Percentiles rank a stretch among this genome's conserved stretches.
Conservation (phyloP, 2,329 filamentous ascomycete species). For the Arthrobotrys sphaeroides region DNA sequence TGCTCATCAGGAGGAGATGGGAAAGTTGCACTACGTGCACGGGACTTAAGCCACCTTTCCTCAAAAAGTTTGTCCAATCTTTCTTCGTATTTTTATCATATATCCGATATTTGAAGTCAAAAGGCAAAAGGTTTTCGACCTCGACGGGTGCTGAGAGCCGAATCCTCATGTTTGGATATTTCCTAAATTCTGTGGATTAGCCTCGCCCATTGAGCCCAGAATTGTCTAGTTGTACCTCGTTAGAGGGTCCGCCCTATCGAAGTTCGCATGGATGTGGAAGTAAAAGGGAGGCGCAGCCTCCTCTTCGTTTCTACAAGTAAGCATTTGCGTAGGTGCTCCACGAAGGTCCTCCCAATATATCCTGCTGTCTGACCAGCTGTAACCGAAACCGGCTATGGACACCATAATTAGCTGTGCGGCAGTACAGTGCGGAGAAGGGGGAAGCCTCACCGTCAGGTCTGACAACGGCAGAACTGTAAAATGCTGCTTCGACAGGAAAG, state of each 20-base stretch:
- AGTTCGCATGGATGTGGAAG: conserved; percentile 91
- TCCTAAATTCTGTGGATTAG: conserved; percentile 64
- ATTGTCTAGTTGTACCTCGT: conserved; percentile 68
- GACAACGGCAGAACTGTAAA: conserved; percentile 84
- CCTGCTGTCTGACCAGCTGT: conserved; percentile 89
- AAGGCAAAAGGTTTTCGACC: conserved; percentile 91
- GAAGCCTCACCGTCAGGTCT: conserved; percentile 74
- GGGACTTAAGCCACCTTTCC: conserved; percentile 95
- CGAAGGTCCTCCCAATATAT: conserved; percentile 93
- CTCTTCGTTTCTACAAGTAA: conserved; percentile 84
- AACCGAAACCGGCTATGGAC: conserved; percentile 79
- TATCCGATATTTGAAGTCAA: conserved; percentile 98
- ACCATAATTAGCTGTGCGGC: conserved; percentile 29
- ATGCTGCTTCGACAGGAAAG: conserved; percentile 90
- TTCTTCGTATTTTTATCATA: conserved; percentile 99
- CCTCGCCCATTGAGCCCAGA: background rate
- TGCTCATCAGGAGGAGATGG: conserved; percentile 87
- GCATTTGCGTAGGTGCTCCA: conserved; percentile 81
- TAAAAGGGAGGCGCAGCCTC: conserved; percentile 85
- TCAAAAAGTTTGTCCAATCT: conserved; percentile 97
- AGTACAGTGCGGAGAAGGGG: background rate
- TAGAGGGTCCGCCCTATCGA: conserved; percentile 82
- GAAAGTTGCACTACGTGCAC: conserved; percentile 97
- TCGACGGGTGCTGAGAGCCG: conserved; percentile 92
- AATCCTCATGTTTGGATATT: conserved; percentile 94